A percentile compares a stretch with the other conserved stretches of the same genome.
Conservation (phyloP, 2,329 filamentous ascomycete species). For the Lachnellula arida region DNA sequence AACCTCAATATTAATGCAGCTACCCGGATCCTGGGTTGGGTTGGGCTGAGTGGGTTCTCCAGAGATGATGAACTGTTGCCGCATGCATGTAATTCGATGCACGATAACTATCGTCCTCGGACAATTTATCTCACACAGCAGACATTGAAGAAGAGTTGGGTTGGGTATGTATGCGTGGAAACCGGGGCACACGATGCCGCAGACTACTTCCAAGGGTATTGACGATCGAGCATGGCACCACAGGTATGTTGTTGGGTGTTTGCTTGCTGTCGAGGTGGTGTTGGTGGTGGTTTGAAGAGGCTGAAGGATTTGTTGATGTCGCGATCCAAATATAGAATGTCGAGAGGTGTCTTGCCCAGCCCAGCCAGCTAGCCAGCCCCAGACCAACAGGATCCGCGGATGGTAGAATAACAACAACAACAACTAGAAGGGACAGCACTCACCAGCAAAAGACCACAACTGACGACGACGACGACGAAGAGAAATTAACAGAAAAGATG, state of each 20-base stretch:
- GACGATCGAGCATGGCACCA: neutral
- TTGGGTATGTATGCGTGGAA: neutral
- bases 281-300: slow-evolving; percentile 5
- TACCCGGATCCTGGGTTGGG: slow-evolving; percentile 21
- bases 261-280: neutral
- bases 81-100: slow-evolving; percentile 16
- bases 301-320: slow-evolving; percentile 17
- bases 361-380: neutral
- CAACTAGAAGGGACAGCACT: neutral
- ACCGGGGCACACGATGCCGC: neutral
- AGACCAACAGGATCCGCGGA: neutral
- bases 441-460: slow-evolving; percentile 2
- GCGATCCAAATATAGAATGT: slow-evolving; percentile 19
- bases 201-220: neutral
- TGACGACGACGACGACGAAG: neutral
- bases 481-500: neutral
- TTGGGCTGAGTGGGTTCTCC: slow-evolving; percentile 5
- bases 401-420: no score
- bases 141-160: slow-evolving; percentile 2
- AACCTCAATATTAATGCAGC: slow-evolving; percentile 21
- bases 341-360: slow-evolving; percentile 1
- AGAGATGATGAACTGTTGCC: slow-evolving; percentile 11
- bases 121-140: slow-evolving; percentile 11
- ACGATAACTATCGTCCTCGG: slow-evolving; percentile 19
- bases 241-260: neutral